Conservation (phyloP, 495 filamentous ascomycete genomes). For the Neurospora sp. region DNA sequence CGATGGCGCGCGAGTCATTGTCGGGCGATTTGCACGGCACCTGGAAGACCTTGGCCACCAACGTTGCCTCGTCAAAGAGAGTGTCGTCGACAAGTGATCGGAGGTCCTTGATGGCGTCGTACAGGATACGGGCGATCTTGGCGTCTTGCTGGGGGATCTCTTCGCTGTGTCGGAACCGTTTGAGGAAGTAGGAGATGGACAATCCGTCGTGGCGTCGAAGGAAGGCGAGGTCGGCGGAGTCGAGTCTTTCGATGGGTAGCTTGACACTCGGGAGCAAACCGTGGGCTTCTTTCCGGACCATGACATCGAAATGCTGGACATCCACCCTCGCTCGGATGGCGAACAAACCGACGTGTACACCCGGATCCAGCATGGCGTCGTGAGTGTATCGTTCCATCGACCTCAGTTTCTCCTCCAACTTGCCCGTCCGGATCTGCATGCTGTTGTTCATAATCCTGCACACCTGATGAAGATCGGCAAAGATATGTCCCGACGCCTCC, state of each 20-base stretch:
- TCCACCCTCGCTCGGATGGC: slow-evolving; percentile 57
- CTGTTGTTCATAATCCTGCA: slow-evolving; percentile 51
- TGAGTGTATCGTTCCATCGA: slow-evolving; percentile 52
- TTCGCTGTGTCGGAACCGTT: slow-evolving; percentile 34
- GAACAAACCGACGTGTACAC: slow-evolving; percentile 69
- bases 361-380: slow-evolving; percentile 45
- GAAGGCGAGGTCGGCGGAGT: slow-evolving; percentile 47
- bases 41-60: slow-evolving; percentile 26
- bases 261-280: slow-evolving; percentile 60
- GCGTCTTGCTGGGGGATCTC: slow-evolving; percentile 10
- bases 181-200: slow-evolving; percentile 40
- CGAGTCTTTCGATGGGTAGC: slow-evolving; percentile 46
- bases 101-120: slow-evolving; percentile 26
- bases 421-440: slow-evolving; percentile 55
- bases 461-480: slow-evolving; percentile 62
- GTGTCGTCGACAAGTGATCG: slow-evolving; percentile 28
- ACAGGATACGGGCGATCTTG: slow-evolving; percentile 26
- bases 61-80: slow-evolving; percentile 32
- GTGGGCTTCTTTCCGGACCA: slow-evolving; percentile 52
- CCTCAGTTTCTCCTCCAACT: slow-evolving; percentile 44
- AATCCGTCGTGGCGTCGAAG: slow-evolving; percentile 48
- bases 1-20: slow-evolving; percentile 14
- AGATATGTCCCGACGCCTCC: slow-evolving; percentile 64
- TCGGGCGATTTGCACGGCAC: slow-evolving; percentile 27
- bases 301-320: slow-evolving; percentile 59